phyloP scores from a whole-genome alignment of 257 asterid species.

The Ilex aquifolium region DNA sequence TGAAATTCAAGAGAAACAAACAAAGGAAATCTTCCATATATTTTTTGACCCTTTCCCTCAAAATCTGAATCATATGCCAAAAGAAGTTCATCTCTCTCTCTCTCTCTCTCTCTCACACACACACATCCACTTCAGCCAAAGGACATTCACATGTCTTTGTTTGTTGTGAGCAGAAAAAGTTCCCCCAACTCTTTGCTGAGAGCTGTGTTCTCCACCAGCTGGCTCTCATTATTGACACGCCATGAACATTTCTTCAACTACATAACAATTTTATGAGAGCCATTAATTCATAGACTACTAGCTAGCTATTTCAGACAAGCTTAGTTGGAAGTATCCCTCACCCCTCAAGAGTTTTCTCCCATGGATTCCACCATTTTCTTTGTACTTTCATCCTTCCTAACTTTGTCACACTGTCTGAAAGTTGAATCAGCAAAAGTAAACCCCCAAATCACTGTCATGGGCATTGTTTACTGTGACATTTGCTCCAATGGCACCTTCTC shows the following conservation, averaged over 20 bases:
- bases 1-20: too few relatives aligned
- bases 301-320: background rate
- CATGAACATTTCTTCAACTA: too few relatives aligned
- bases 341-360: conserved; percentile 9
- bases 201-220: conserved; percentile 20
- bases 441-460: conserved; percentile 86
- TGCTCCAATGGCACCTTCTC: conserved; percentile 93
- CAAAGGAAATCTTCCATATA: too few relatives aligned
- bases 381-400: conserved; percentile 24
- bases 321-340: too few relatives aligned
- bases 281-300: background rate
- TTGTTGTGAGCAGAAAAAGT: conserved; percentile 38
- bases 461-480: conserved; percentile 91
- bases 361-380: conserved; percentile 29
- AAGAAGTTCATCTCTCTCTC: conserved; percentile 7
- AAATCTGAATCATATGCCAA: background rate
- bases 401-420: conserved; percentile 23
- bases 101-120: conserved; percentile 14
- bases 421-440: conserved; percentile 35
- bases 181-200: conserved; percentile 28
- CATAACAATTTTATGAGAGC: background rate
- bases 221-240: conserved; percentile 32
- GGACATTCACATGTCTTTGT: conserved; percentile 69
- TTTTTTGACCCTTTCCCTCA: too few relatives aligned
- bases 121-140: conserved; percentile 42